phyloP scores from a whole-genome alignment of 805 yeast species.

The Yarrowia osloensis region DNA sequence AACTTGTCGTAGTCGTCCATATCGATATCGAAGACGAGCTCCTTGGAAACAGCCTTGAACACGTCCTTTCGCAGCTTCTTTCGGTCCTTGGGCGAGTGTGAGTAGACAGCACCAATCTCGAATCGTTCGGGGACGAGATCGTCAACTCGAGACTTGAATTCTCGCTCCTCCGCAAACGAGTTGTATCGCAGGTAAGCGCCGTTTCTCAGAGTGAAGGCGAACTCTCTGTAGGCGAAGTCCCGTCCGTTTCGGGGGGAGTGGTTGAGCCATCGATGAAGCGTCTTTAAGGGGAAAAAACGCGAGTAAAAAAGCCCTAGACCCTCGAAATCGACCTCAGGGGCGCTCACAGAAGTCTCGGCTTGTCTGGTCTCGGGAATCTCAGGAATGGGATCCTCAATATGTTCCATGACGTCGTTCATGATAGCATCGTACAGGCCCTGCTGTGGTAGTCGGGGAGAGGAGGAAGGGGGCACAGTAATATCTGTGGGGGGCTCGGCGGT shows the following conservation, averaged over 20 bases:
- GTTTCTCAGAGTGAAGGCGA: conserved; percentile 84
- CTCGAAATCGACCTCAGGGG: conserved; percentile 12
- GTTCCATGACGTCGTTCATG: conserved; percentile 15
- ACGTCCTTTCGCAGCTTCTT: conserved; percentile 68
- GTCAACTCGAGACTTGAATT: conserved; percentile 75
- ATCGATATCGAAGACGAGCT: conserved; percentile 94
- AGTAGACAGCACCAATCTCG: conserved; percentile 91
- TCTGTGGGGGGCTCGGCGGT: conserved; percentile 17
- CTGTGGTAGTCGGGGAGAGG: conserved; percentile 17
- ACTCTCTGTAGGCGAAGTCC: conserved; percentile 86
- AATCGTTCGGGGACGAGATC: conserved; percentile 82
- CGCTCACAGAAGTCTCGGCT: neutral
- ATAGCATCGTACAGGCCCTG: conserved; percentile 13
- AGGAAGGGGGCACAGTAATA: conserved; percentile 24
- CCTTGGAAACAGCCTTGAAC: conserved; percentile 80
- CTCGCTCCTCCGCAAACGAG: conserved; percentile 65
- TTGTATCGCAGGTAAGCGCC: conserved; percentile 91
- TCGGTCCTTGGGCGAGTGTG: conserved; percentile 83
- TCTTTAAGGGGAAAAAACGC: conserved; percentile 67
- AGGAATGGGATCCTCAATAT: neutral
- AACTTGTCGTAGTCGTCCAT: conserved; percentile 93
- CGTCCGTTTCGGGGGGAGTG: conserved; percentile 75
- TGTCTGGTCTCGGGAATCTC: neutral
- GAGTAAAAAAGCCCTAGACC: conserved; percentile 38
- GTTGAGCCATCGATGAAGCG: conserved; percentile 84